Conservation (phyloP, 345 rosid genomes). For the Heritiera fomes region DNA sequence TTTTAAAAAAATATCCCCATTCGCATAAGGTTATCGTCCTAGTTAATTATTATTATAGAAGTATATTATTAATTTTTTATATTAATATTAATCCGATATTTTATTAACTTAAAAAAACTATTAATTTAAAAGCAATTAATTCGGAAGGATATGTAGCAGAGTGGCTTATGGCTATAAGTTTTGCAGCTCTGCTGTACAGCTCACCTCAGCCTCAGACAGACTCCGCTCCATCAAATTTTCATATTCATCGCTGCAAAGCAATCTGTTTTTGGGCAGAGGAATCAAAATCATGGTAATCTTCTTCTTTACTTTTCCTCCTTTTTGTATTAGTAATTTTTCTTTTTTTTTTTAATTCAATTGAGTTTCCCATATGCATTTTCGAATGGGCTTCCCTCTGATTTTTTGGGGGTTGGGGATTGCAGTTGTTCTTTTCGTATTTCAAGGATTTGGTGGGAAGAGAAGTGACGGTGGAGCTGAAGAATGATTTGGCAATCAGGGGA, state of each 20-base stretch:
- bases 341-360: too few species aligned
- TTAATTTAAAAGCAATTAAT: too few species aligned
- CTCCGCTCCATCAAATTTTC: not conserved
- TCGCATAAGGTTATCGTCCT: too few species aligned
- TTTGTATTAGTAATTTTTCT: too few species aligned
- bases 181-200: not conserved
- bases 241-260: too few species aligned
- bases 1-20: too few species aligned
- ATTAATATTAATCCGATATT: too few species aligned
- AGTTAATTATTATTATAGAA: too few species aligned
- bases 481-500: conserved; percentile 96
- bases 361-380: not conserved
- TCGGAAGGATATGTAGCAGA: too few species aligned
- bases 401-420: conserved; percentile 27
- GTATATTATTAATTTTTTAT: too few species aligned
- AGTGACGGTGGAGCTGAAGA: conserved; percentile 99
- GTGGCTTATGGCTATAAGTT: not conserved
- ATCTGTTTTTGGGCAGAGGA: not conserved
- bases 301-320: not conserved
- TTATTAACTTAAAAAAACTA: too few species aligned
- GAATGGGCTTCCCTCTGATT: not conserved
- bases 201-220: not conserved
- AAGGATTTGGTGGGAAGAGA: conserved; percentile 99
- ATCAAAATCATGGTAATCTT: conserved; percentile 13
- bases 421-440: conserved; percentile 99